phyloP scores from a whole-genome alignment of 768 basidiomycete species.

The Lactarius akahatsu region DNA sequence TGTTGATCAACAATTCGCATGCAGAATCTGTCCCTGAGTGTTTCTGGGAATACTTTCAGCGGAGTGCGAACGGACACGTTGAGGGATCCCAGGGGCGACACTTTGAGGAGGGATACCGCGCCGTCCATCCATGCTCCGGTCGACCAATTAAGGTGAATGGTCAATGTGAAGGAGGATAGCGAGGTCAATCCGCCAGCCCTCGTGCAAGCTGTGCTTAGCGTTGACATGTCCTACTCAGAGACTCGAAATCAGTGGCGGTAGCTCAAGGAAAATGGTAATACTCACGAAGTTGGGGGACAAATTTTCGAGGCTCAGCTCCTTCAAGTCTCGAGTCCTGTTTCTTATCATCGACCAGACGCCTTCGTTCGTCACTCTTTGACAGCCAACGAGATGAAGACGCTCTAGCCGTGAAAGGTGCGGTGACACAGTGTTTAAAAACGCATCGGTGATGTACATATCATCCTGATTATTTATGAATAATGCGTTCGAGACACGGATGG shows the following conservation, averaged over 20 bases:
- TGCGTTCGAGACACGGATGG: background rate
- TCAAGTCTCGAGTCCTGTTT: conserved; percentile 46
- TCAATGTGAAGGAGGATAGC: conserved; percentile 59
- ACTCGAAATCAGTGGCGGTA: background rate
- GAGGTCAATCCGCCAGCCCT: conserved; percentile 40
- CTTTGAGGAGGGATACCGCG: conserved; percentile 44
- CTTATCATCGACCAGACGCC: conserved; percentile 56
- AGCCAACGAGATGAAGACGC: conserved; percentile 62
- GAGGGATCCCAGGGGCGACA: conserved; percentile 53
- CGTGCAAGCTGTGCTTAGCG: conserved; percentile 44
- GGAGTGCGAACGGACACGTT: conserved; percentile 47
- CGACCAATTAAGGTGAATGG: conserved; percentile 39
- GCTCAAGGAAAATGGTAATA: conserved; percentile 25
- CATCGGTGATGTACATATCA: conserved; percentile 59
- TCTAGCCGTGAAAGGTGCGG: conserved; percentile 51
- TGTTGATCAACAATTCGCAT: conserved; percentile 49
- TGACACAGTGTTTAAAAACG: conserved; percentile 49
- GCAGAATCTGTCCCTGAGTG: conserved; percentile 52
- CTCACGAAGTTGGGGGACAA: conserved; percentile 61
- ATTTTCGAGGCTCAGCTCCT: conserved; percentile 59
- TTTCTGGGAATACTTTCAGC: conserved; percentile 36
- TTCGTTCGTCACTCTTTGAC: conserved; percentile 61
- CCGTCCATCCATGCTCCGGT: conserved; percentile 44
- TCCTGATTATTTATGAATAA: conserved; percentile 39
- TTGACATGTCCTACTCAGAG: conserved; percentile 50